These are phyloP conservation scores for Cordyceps cicadae DNA, from an alignment of 2,329 filamentous ascomycete species.

Conservation along the genomic window DNA sequence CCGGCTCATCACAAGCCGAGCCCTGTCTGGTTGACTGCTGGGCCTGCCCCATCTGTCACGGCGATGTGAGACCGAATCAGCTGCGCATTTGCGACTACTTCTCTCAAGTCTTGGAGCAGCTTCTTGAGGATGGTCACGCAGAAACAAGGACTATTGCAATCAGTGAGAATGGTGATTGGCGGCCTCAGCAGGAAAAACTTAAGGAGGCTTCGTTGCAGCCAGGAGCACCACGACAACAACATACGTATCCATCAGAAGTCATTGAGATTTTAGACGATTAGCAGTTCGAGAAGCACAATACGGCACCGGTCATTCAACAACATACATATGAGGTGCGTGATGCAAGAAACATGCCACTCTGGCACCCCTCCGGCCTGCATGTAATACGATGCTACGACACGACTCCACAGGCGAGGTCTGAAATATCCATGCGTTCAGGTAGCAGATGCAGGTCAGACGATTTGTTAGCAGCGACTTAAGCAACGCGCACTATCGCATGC, in stretches of 20 bases:
- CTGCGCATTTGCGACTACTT: conserved; percentile 72
- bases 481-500: background rate
- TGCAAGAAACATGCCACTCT: background rate
- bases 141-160: conserved; percentile 25
- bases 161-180: conserved; percentile 26
- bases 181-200: conserved; percentile 14
- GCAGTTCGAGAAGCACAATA: background rate
- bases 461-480: background rate
- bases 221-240: background rate
- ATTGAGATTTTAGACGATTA: conserved; percentile 13
- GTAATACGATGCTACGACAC: conserved; percentile 2
- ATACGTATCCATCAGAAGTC: background rate
- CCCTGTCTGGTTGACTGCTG: conserved; percentile 61
- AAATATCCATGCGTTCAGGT: background rate
- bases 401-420: background rate
- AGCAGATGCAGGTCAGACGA: conserved; percentile 2
- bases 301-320: background rate
- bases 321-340: background rate
- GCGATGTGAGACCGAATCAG: conserved; percentile 65
- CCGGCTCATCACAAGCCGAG: conserved; percentile 23
- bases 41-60: conserved; percentile 77
- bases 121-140: conserved; percentile 27
- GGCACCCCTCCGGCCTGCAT: background rate
- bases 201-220: background rate
- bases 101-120: conserved; percentile 45